These are phyloP conservation scores for Boletus edulis DNA, from an alignment of 768 basidiomycete species.

Conservation along the genomic window DNA sequence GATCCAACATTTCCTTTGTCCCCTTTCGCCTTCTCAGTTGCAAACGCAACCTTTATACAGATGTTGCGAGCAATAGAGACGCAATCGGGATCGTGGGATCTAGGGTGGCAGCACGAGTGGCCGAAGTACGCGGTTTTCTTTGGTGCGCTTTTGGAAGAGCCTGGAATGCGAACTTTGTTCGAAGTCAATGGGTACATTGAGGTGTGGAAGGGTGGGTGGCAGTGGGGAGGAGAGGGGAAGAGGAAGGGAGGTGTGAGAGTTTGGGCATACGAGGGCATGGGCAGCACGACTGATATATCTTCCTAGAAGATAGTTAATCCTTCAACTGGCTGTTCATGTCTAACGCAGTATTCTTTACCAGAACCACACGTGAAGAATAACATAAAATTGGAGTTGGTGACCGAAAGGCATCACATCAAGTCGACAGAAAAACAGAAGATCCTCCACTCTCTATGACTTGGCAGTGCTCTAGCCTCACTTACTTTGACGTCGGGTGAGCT, in stretches of 20 bases:
- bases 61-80: constrained; percentile 29
- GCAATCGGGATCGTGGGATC: constrained; percentile 18
- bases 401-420: constrained; percentile 5
- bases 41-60: constrained; percentile 37
- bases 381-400: background rate
- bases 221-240: constrained; percentile 65
- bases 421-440: background rate
- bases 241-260: constrained; percentile 69
- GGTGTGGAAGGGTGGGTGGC: constrained; percentile 65
- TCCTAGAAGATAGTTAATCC: background rate
- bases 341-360: background rate
- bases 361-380: background rate
- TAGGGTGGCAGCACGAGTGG: constrained; percentile 70
- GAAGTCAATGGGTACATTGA: constrained; percentile 58
- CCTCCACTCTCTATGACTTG: background rate
- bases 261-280: constrained; percentile 43
- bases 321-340: background rate
- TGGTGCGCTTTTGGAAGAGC: constrained; percentile 63
- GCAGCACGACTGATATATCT: background rate
- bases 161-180: constrained; percentile 48
- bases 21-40: constrained; percentile 47
- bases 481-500: constrained; percentile 47
- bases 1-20: constrained; percentile 65
- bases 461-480: constrained; percentile 19
- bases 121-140: constrained; percentile 83